Base-by-base conservation (phyloP, 192 early-diverging fungal species). In the Tieghemiomyces parasiticus region DNA sequence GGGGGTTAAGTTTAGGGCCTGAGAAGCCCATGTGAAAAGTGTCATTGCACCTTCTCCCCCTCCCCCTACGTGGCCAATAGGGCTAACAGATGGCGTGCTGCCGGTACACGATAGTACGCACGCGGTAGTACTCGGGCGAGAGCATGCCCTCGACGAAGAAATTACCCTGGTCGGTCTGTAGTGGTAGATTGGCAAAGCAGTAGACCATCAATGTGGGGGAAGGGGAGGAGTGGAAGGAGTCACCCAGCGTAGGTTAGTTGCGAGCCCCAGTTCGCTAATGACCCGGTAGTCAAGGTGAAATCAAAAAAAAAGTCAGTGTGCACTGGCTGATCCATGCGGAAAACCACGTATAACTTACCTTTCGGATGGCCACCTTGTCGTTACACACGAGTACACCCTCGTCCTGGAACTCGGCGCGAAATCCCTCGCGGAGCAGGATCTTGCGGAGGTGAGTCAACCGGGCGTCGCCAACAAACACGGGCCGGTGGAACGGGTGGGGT, bases 351-450 rank as follows among this genome's bases (percentile, higher is more conserved):
- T n/a, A n/a, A n/a, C 51, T 50, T 69, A 70, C 73, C 65, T 81
- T 86, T 16, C 80, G 60, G 32, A 92, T 73, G 8, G 81, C 81
- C 20, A 90, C 81, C 10, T 78, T 75, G 45, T 81, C 78, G 69
- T 87, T 90, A 53, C 91, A 91, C 4, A 95, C 85, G 46, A 98
- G 68, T 34, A 90, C 76, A 49, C 89, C 89, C 45, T 87, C 86
- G 26, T 77, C 76, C 54, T 83, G 84, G 67, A 98, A 96, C 60
- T 88, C 82, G 12, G 91, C 84, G 2, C 70, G 60, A 31, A 90
- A 84, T 0, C 93, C 91, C 56, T 85, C 81, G 3, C 71, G 64
- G 22, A 78, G 78, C 32, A 95, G 68, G 3, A 88, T 65, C 13
- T 74, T 67, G 29, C 85, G 80, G 58, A 98, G 83, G 66, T 89